Conservation (phyloP, 1,139 yeast genomes). For the Taiozyma sp. region DNA sequence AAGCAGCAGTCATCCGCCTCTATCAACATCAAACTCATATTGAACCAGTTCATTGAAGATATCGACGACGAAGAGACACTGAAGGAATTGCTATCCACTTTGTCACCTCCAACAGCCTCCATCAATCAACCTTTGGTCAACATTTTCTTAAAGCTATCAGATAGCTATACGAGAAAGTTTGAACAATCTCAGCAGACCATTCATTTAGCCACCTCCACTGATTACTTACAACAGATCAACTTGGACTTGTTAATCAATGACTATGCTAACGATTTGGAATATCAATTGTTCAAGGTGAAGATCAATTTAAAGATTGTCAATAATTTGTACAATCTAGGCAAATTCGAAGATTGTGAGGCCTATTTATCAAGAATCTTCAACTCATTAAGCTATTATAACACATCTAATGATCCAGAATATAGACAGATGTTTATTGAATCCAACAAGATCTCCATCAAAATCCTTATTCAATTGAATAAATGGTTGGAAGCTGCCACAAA, state of each 20-base stretch:
- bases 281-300: slow-evolving; percentile 3
- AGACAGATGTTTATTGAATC: slow-evolving; percentile 4
- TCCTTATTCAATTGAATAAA: slow-evolving; percentile 14
- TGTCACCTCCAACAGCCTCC: background rate
- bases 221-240: background rate
- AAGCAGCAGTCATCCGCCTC: background rate
- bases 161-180: background rate
- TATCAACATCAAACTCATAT: background rate
- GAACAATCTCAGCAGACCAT: background rate
- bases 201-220: background rate
- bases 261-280: background rate
- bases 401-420: background rate
- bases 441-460: slow-evolving; percentile 9
- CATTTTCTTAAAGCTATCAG: background rate
- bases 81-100: background rate
- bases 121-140: background rate
- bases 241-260: background rate
- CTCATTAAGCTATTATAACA: slow-evolving; percentile 2
- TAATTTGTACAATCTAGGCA: background rate
- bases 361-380: slow-evolving; percentile 7
- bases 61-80: background rate
- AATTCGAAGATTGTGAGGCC: slow-evolving; percentile 8
- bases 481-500: slow-evolving; percentile 20
- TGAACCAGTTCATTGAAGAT: background rate
- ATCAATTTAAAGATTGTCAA: slow-evolving; percentile 14